Evolutionary conservation across 768 basidiomycete genomes (phyloP), one percentile per base, ranked within the genome.

Genomic region (Hypsizygus marmoreus): DNA sequence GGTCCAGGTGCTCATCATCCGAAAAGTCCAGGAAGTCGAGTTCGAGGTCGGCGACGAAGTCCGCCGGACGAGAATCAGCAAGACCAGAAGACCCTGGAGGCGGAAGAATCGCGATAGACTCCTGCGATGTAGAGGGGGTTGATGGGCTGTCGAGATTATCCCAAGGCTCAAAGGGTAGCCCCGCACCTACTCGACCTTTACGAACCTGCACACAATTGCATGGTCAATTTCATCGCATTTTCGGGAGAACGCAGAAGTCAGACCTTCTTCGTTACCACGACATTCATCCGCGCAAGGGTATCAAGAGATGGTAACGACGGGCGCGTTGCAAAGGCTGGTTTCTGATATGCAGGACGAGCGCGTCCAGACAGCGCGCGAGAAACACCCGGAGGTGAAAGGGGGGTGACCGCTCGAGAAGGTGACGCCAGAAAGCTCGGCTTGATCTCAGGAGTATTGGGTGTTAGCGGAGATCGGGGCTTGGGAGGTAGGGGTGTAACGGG

Each of bases 91-190:
- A 39, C 23, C 10, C 31, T 24, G 37, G 32, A 8, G 31, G 29
- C 33, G 50, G 29, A 14, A 43, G 30, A 5, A 17, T 14, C 14
- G 44, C 43, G 19, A 43, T 19, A 36, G 35, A 35, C 28, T 54
- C 51, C 28, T 47, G 45, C n/a, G 53, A 52, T 19, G 16, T 23
- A 32, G 45, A 55, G 51, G 51, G 28, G 45, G 51, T 40, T 54
- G 50, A 14, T 52, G 49, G 17, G n/a, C 42, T 36, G 22, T 63
- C 58, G n/a, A 62, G 46, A 36, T 65, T 64, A 48, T 79, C 73
- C 79, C 79, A 81, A 33, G 79, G 79, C 55, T 81, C 79, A 47
- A 69, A 73, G 0, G 79, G 79, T 6, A 81, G 65, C 0, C 68
- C 57, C 1, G 78, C 79, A 31, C 79, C 79, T 5, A 79, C 77